Conservation (phyloP, 2,329 filamentous ascomycete genomes). For the Exophiala xenobiotica region DNA sequence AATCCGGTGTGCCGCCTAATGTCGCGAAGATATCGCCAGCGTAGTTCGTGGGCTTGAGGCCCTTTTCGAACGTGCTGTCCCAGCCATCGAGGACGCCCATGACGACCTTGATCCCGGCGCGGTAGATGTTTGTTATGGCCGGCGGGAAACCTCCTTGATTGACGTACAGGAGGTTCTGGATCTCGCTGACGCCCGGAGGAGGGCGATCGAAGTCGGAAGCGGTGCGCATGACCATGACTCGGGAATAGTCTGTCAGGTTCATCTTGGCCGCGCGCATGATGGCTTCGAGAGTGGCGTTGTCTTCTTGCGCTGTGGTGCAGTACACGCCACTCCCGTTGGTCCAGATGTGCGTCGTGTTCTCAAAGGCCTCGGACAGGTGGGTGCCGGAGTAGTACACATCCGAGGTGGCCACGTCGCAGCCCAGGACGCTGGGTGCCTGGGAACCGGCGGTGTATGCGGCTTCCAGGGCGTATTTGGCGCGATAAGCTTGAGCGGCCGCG, state of each 20-base stretch:
- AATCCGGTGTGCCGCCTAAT: conserved; percentile 64
- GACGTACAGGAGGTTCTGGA: conserved; percentile 59
- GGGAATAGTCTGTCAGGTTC: conserved; percentile 62
- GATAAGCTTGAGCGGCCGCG: conserved; percentile 51
- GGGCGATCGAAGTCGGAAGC: conserved; percentile 72
- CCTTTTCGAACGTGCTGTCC: conserved; percentile 58
- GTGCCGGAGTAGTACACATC: conserved; percentile 70
- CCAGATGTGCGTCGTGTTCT: conserved; percentile 61
- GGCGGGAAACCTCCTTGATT: conserved; percentile 65
- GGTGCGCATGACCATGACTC: conserved; percentile 68
- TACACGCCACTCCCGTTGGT: conserved; percentile 68
- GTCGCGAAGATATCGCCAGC: conserved; percentile 70
- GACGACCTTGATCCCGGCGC: conserved; percentile 64
- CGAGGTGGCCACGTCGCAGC: conserved; percentile 67
- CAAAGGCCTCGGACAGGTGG: conserved; percentile 62
- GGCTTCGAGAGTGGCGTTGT: conserved; percentile 67
- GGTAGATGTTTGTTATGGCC: conserved; percentile 65
- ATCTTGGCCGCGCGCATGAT: conserved; percentile 59
- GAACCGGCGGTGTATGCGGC: conserved; percentile 45
- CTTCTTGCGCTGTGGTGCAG: conserved; percentile 71
- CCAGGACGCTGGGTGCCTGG: conserved; percentile 55
- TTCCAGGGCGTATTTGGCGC: conserved; percentile 50
- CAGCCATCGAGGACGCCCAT: conserved; percentile 62
- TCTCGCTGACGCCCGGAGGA: conserved; percentile 56
- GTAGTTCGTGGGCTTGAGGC: conserved; percentile 63